A percentile compares a stretch with the other conserved stretches of the same genome.
Evolutionary conservation across 768 basidiomycete species (phyloP).

Genomic region (Tricholoma matsutake): DNA sequence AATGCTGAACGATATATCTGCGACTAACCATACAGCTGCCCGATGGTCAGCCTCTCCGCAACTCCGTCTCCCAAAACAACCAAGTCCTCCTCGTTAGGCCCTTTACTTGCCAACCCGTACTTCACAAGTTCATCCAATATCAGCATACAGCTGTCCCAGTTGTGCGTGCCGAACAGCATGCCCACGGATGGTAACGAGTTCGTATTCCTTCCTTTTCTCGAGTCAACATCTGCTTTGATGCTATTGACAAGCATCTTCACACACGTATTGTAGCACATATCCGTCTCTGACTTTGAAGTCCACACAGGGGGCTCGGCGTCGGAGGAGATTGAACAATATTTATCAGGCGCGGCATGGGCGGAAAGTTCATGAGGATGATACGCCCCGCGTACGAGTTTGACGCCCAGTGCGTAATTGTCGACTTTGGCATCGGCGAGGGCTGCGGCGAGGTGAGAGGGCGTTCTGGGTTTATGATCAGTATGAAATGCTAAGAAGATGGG

Average conservation of each 20-base stretch:
- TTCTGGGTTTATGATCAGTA: constrained; percentile 38
- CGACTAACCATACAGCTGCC: constrained; percentile 74
- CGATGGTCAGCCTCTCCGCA: constrained; percentile 66
- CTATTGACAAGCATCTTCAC: constrained; percentile 51
- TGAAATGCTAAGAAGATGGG: not conserved
- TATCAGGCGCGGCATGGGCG: constrained; percentile 33
- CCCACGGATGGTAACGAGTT: constrained; percentile 37
- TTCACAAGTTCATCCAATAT: constrained; percentile 59
- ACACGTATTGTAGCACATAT: constrained; percentile 67
- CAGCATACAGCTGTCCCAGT: constrained; percentile 61
- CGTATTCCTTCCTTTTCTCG: constrained; percentile 3
- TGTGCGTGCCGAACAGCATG: constrained; percentile 87
- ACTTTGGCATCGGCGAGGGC: constrained; percentile 62
- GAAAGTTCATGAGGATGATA: constrained; percentile 78
- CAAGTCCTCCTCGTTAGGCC: constrained; percentile 15
- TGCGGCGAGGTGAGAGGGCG: constrained; percentile 62
- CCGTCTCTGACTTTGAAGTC: constrained; percentile 66
- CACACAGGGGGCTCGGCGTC: constrained; percentile 67
- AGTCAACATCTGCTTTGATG: constrained; percentile 49
- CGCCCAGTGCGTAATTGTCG: constrained; percentile 73
- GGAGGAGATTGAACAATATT: constrained; percentile 50
- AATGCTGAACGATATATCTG: not conserved
- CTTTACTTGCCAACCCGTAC: constrained; percentile 49
- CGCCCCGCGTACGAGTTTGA: constrained; percentile 92
- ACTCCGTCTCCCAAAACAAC: constrained; percentile 49